phyloP scores from a whole-genome alignment of 257 asterid genomes.

The Petunia secreta region DNA sequence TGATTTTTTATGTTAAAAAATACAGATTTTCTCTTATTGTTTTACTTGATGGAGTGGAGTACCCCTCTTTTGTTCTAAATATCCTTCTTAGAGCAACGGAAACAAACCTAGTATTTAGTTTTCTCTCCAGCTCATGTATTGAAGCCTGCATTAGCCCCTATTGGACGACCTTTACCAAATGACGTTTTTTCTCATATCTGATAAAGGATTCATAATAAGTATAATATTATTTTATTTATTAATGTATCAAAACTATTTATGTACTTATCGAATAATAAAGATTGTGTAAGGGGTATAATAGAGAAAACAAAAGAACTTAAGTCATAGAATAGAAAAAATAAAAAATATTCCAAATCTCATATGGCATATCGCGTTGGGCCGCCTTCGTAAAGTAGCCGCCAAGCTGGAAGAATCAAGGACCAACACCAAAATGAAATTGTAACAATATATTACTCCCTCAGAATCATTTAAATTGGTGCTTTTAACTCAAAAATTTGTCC shows the following conservation, averaged over 20 bases:
- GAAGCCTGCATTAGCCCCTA: no score
- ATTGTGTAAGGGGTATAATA: not conserved
- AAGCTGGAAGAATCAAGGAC: conserved; percentile 1
- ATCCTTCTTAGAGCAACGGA: not conserved
- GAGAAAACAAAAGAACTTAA: no score
- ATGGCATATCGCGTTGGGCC: not conserved
- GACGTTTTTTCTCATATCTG: no score
- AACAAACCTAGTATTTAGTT: not conserved
- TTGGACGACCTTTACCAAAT: no score
- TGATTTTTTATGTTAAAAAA: not conserved
- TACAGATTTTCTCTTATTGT: not conserved
- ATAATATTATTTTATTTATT: no score
- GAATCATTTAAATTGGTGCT: no score
- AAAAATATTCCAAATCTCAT: not conserved
- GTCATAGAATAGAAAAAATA: not conserved
- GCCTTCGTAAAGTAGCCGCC: conserved; percentile 19
- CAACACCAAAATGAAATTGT: not conserved
- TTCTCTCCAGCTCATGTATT: no score
- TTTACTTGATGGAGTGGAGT: no score
- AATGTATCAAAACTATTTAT: not conserved
- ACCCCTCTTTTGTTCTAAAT: not conserved
- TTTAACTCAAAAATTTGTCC: no score
- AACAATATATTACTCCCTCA: no score
- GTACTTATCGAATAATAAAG: not conserved
- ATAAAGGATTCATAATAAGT: not conserved